phyloP scores from a whole-genome alignment of 2,329 filamentous ascomycete species.

The Diaporthe sp. region DNA sequence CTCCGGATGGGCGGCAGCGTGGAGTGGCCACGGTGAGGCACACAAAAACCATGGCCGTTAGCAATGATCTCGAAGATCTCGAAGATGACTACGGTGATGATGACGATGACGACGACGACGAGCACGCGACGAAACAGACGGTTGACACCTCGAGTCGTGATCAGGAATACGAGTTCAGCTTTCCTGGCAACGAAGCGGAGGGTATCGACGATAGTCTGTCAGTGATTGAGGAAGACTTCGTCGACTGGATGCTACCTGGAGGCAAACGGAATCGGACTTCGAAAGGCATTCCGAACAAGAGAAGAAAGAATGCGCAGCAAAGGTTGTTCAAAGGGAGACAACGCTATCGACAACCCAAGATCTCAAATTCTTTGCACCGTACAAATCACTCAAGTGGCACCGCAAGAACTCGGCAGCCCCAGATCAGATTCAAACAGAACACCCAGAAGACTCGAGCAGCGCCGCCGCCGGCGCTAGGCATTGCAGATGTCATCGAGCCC shows the following conservation, averaged over 20 bases:
- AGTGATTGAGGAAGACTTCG: conserved; percentile 60
- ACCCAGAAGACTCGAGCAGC: conserved; percentile 14
- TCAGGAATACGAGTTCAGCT: background rate
- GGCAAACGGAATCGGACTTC: conserved; percentile 51
- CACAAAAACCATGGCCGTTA: background rate
- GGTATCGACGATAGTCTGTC: conserved; percentile 42
- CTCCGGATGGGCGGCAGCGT: conserved; percentile 50
- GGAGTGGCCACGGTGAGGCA: conserved; percentile 45
- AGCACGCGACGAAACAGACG: background rate
- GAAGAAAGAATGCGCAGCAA: conserved; percentile 39
- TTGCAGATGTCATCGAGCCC: conserved; percentile 67
- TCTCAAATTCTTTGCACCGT: conserved; percentile 40
- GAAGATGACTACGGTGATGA: conserved; percentile 21
- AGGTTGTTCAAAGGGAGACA: conserved; percentile 45
- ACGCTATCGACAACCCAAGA: conserved; percentile 45
- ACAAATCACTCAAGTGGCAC: background rate
- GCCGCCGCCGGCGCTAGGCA: conserved; percentile 60
- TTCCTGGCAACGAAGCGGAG: conserved; percentile 9
- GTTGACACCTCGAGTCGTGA: background rate
- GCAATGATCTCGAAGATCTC: conserved; percentile 24
- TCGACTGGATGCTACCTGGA: conserved; percentile 62
- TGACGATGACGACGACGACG: conserved; percentile 15
- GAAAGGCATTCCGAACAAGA: conserved; percentile 45
- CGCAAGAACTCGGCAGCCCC: background rate
- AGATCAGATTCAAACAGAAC: conserved; percentile 26